Conservation (phyloP, 345 rosid genomes). For the Streptanthus diversifolius region DNA sequence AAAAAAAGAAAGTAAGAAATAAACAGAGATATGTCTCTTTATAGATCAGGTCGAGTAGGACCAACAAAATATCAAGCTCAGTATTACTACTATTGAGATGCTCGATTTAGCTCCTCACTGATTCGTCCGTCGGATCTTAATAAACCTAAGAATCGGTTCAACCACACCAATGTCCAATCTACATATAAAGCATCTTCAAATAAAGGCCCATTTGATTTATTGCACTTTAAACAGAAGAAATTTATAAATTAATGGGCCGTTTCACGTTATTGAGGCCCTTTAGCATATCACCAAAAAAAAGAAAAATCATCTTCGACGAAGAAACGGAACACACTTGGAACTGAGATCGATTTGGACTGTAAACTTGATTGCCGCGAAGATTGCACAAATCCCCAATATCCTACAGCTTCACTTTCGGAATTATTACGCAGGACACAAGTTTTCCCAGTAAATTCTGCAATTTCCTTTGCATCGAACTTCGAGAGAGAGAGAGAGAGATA, state of each 20-base stretch:
- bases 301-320: background rate
- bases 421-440: background rate
- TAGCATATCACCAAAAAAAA: background rate
- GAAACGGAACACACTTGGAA: background rate
- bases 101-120: too few relatives aligned
- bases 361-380: constrained; percentile 23
- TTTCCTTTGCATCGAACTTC: background rate
- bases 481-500: background rate
- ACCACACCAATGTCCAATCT: too few relatives aligned
- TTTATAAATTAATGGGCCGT: background rate
- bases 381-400: constrained; percentile 9
- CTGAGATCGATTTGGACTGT: constrained; percentile 25
- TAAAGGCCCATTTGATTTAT: background rate
- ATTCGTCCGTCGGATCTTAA: too few relatives aligned
- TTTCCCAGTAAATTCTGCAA: background rate
- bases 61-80: background rate
- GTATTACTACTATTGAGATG: too few relatives aligned
- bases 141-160: too few relatives aligned
- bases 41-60: background rate
- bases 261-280: background rate
- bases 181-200: background rate
- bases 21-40: background rate
- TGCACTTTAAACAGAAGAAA: background rate
- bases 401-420: background rate
- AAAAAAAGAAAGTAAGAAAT: background rate